These are phyloP conservation scores for Plasmodium ovale DNA, from an alignment of 169 alveolate species.

Conservation along the genomic window DNA sequence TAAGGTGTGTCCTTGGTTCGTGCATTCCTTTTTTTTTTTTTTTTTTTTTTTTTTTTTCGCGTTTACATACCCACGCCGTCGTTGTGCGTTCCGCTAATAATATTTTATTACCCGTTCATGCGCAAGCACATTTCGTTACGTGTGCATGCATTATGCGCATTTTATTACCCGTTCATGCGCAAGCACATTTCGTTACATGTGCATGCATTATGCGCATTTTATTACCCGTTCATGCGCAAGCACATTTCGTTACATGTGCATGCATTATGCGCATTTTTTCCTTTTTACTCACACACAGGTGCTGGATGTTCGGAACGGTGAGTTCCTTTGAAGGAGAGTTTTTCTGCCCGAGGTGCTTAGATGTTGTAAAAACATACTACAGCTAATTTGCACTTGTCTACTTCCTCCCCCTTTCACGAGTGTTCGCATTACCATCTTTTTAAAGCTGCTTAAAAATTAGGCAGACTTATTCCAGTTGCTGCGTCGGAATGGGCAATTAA, in stretches of 20 bases:
- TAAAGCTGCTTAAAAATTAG: neutral
- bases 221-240: neutral
- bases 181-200: too few relatives aligned
- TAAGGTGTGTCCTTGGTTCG: neutral
- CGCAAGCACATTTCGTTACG: too few relatives aligned
- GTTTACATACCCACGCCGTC: too few relatives aligned
- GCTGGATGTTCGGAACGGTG: constrained; percentile 74
- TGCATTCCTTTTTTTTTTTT: neutral
- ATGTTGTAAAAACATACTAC: constrained; percentile 33
- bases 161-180: neutral
- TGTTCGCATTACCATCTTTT: neutral
- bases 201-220: neutral
- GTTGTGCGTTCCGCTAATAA: too few relatives aligned
- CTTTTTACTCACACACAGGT: constrained; percentile 21
- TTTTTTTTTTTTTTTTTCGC: neutral
- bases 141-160: neutral
- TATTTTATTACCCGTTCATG: neutral
- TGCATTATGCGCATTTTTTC: neutral
- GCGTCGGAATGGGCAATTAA: too few relatives aligned
- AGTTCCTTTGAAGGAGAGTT: constrained; percentile 41
- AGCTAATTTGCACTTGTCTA: neutral
- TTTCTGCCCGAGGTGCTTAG: constrained; percentile 57
- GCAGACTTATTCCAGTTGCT: neutral
- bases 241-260: too few relatives aligned
- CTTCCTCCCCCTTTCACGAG: too few relatives aligned